A percentile compares a stretch with the other conserved stretches of the same genome.
phyloP scores from a whole-genome alignment of 1,139 yeast species.

The Suhomyces guaymorum region DNA sequence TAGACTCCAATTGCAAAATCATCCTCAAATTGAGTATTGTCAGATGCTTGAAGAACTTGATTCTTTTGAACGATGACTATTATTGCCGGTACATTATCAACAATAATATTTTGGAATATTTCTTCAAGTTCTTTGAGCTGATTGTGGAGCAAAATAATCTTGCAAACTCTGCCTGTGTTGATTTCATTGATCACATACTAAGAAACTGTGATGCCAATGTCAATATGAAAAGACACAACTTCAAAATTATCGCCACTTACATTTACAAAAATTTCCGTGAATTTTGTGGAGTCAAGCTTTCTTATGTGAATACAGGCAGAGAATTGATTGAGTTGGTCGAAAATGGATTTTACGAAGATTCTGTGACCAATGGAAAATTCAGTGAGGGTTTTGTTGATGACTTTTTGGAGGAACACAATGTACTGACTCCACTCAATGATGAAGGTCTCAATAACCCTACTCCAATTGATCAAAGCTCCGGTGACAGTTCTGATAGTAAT shows the following conservation, averaged over 20 bases:
- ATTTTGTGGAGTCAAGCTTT: conserved; percentile 32
- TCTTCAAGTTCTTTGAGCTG: conserved; percentile 53
- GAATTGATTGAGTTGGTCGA: conserved; percentile 34
- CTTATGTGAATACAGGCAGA: conserved; percentile 34
- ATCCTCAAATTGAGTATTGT: conserved; percentile 66
- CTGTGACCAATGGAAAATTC: conserved; percentile 6
- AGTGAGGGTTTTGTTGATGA: conserved; percentile 25
- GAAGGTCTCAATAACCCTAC: conserved; percentile 12
- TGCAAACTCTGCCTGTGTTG: conserved; percentile 75
- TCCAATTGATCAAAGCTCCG: conserved; percentile 8
- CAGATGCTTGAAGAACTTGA: conserved; percentile 60
- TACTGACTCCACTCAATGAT: conserved; percentile 31
- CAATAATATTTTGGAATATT: conserved; percentile 52
- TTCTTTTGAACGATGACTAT: conserved; percentile 60
- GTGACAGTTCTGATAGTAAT: neutral
- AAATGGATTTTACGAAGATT: conserved; percentile 23
- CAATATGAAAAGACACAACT: conserved; percentile 36
- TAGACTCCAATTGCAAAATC: conserved; percentile 41
- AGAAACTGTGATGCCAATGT: conserved; percentile 29
- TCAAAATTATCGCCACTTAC: conserved; percentile 49
- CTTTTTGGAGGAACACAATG: conserved; percentile 21
- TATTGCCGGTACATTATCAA: conserved; percentile 59
- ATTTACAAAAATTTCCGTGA: conserved; percentile 46
- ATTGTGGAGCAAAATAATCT: conserved; percentile 59
- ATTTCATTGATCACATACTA: conserved; percentile 59